These are phyloP conservation scores for Theileria luwenshuni DNA, from an alignment of 169 alveolate species.

Conservation along the genomic window DNA sequence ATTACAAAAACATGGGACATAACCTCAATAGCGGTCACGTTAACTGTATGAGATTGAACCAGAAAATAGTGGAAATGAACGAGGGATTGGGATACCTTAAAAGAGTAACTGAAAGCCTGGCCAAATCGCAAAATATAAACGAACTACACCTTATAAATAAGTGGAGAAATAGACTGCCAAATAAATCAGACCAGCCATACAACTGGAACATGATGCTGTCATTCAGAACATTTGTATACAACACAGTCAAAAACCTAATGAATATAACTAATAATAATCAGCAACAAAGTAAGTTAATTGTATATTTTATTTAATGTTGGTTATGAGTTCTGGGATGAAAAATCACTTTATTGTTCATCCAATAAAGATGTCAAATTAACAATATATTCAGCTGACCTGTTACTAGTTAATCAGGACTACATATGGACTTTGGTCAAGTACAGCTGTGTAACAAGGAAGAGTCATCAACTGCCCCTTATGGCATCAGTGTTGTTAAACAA, in stretches of 20 bases:
- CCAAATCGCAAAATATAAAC: conserved; percentile 15
- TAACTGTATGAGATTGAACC: conserved; percentile 38
- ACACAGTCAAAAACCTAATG: conserved; percentile 22
- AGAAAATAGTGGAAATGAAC: conserved; percentile 37
- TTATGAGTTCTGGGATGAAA: neutral
- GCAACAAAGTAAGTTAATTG: conserved; percentile 1
- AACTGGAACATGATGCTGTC: conserved; percentile 71
- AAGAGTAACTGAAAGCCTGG: conserved; percentile 5
- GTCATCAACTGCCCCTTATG: conserved; percentile 73
- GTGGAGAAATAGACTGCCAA: conserved; percentile 75
- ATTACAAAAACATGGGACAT: neutral
- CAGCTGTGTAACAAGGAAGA: conserved; percentile 73
- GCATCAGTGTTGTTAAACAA: conserved; percentile 71
- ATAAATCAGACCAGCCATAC: conserved; percentile 63
- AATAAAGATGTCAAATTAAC: too few species aligned
- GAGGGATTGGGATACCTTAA: conserved; percentile 57
- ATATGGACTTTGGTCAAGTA: conserved; percentile 77
- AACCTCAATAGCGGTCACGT: conserved; percentile 32
- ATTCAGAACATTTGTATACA: conserved; percentile 71
- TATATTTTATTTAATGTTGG: neutral
- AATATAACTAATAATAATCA: conserved; percentile 8
- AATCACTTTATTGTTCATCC: neutral
- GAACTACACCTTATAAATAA: conserved; percentile 45
- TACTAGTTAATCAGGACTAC: conserved; percentile 59
- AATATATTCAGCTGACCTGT: neutral